Evolutionary conservation across 73 alveolate genomes (phyloP).

Genomic region (Effrenium voratum): DNA sequence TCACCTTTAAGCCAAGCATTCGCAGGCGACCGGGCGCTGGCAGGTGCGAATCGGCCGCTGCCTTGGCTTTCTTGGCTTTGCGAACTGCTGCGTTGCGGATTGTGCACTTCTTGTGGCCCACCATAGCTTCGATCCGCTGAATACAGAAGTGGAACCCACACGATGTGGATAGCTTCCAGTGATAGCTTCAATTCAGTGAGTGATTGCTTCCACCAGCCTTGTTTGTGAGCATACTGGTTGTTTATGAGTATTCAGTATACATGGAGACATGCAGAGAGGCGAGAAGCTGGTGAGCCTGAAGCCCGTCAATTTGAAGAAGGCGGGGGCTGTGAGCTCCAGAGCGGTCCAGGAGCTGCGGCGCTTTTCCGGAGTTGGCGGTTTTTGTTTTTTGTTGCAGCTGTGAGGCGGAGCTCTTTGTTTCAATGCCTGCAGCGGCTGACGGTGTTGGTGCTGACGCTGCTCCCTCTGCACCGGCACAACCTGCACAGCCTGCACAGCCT

Average conservation of each 20-base stretch:
- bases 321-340: background rate
- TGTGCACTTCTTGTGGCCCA: too few relatives aligned
- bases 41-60: constrained; percentile 76
- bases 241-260: too few relatives aligned
- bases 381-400: background rate
- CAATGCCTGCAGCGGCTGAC: constrained; percentile 37
- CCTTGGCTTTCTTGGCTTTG: background rate
- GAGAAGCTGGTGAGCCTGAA: constrained; percentile 83
- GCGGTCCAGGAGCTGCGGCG: background rate
- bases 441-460: background rate
- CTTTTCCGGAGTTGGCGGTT: background rate
- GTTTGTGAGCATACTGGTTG: too few relatives aligned
- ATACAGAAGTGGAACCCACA: too few relatives aligned
- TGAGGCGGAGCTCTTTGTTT: constrained; percentile 55
- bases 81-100: too few relatives aligned
- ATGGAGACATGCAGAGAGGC: too few relatives aligned
- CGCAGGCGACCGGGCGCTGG: constrained; percentile 78
- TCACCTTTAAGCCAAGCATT: too few relatives aligned
- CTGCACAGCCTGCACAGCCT: too few relatives aligned
- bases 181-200: too few relatives aligned
- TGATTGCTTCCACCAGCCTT: too few relatives aligned
- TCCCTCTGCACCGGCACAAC: constrained; percentile 16
- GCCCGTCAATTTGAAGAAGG: constrained; percentile 62
- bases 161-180: too few relatives aligned
- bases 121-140: too few relatives aligned